phyloP scores from a whole-genome alignment of 2,329 filamentous ascomycete species.

The Ceratocystis albifundus region DNA sequence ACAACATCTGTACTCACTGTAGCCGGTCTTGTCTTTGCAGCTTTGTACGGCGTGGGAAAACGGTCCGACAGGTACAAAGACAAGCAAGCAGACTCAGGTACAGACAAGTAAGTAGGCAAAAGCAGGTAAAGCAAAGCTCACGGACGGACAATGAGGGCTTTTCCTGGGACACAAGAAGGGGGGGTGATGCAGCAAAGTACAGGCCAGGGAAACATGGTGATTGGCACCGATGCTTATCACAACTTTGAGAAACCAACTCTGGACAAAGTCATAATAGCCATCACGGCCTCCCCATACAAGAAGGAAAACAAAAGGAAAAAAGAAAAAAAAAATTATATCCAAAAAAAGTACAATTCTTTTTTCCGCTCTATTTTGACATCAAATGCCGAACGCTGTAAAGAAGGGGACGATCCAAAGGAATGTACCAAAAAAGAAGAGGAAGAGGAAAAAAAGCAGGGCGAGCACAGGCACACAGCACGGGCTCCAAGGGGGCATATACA shows the following conservation, averaged over 20 bases:
- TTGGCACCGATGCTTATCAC: background rate
- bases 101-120: too few relatives aligned
- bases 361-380: background rate
- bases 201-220: background rate
- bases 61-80: background rate
- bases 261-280: too few relatives aligned
- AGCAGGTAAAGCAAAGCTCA: background rate
- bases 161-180: background rate
- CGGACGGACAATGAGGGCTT: background rate
- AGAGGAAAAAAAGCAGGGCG: conserved; percentile 4
- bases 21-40: too few relatives aligned
- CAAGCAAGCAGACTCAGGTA: background rate
- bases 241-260: background rate
- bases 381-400: conserved; percentile 8
- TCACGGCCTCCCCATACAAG: too few relatives aligned
- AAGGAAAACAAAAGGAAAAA: background rate
- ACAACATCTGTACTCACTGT: too few relatives aligned
- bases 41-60: background rate
- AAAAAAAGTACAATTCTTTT: background rate
- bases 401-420: conserved; percentile 1
- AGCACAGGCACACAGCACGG: conserved; percentile 10
- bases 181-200: background rate
- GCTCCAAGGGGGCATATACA: background rate
- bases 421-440: conserved; percentile 8
- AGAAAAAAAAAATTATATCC: background rate